A percentile compares a stretch with the other conserved stretches of the same genome.
phyloP scores from a whole-genome alignment of 2,329 filamentous ascomycete genomes.

The Nemania bipapillata region DNA sequence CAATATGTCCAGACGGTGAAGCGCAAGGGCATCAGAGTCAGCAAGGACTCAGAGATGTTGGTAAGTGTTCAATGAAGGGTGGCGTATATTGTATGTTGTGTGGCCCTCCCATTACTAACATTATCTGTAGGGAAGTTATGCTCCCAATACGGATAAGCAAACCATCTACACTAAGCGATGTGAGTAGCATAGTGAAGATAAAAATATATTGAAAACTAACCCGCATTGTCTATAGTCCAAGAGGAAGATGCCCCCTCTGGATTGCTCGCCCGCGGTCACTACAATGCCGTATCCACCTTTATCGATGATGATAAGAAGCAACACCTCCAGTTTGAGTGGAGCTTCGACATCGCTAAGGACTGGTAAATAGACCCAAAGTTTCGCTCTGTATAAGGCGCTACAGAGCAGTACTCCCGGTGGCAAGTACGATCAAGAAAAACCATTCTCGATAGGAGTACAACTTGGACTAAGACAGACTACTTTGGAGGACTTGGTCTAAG shows the following conservation, averaged over 20 bases:
- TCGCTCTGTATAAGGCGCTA: conserved; percentile 8
- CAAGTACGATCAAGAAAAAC: neutral
- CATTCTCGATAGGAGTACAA: neutral
- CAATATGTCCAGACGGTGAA: conserved; percentile 97
- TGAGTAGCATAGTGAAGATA: conserved; percentile 61
- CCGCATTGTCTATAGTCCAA: conserved; percentile 69
- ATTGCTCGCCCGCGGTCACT: conserved; percentile 89
- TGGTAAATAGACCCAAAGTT: conserved; percentile 68
- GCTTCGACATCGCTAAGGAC: conserved; percentile 95
- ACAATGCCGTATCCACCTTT: conserved; percentile 89
- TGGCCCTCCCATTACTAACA: conserved; percentile 44
- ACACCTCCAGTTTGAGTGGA: conserved; percentile 94
- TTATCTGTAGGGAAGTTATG: conserved; percentile 79
- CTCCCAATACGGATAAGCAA: conserved; percentile 89
- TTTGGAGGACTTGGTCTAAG: conserved; percentile 1
- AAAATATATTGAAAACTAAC: conserved; percentile 27
- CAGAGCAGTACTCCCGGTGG: conserved; percentile 6
- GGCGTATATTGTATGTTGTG: neutral
- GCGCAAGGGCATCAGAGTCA: conserved; percentile 84
- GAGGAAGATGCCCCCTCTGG: conserved; percentile 91
- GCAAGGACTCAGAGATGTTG: conserved; percentile 98
- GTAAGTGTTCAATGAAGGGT: conserved; percentile 62
- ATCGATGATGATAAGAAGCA: conserved; percentile 93
- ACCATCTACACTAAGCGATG: conserved; percentile 89
- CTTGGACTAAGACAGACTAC: conserved; percentile 14